These are phyloP conservation scores for Wickerhamomyces rabaulensis DNA, from an alignment of 805 yeast genomes.

Conservation along the genomic window DNA sequence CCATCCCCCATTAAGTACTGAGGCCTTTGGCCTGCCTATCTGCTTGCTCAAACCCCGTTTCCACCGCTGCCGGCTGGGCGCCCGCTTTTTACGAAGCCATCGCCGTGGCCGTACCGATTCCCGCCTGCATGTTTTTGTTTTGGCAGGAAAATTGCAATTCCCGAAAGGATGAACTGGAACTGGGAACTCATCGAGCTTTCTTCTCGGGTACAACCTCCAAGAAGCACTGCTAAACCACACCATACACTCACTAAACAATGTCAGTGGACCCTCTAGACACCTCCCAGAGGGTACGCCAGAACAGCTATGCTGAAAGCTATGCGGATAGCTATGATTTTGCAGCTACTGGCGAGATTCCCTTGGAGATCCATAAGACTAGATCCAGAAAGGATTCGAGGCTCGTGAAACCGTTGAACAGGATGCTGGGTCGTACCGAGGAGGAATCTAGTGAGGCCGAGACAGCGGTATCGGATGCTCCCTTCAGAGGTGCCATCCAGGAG, in stretches of 20 bases:
- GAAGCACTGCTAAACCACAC: too few species aligned
- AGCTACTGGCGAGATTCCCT: conserved; percentile 1
- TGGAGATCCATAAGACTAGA: conserved; percentile 3
- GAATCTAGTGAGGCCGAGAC: background rate
- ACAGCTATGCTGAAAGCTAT: background rate
- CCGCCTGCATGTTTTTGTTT: too few species aligned
- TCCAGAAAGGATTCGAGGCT: conserved; percentile 1
- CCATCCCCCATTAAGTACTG: too few species aligned
- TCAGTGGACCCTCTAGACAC: conserved; percentile 6
- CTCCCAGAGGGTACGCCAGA: conserved; percentile 2
- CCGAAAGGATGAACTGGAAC: too few species aligned
- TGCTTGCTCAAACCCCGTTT: too few species aligned
- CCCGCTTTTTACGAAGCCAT: too few species aligned
- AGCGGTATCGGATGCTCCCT: background rate
- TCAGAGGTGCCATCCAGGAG: background rate
- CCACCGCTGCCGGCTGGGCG: too few species aligned
- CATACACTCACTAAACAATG: background rate
- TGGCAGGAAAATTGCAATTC: too few species aligned
- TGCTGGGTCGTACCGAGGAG: background rate
- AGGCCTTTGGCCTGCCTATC: too few species aligned
- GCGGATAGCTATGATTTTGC: background rate
- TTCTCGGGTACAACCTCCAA: too few species aligned
- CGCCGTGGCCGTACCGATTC: too few species aligned
- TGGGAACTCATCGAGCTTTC: too few species aligned
- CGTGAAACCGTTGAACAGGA: conserved; percentile 5